Evolutionary conservation across 495 filamentous ascomycete species (phyloP).

Genomic region (Neurospora sp.): DNA sequence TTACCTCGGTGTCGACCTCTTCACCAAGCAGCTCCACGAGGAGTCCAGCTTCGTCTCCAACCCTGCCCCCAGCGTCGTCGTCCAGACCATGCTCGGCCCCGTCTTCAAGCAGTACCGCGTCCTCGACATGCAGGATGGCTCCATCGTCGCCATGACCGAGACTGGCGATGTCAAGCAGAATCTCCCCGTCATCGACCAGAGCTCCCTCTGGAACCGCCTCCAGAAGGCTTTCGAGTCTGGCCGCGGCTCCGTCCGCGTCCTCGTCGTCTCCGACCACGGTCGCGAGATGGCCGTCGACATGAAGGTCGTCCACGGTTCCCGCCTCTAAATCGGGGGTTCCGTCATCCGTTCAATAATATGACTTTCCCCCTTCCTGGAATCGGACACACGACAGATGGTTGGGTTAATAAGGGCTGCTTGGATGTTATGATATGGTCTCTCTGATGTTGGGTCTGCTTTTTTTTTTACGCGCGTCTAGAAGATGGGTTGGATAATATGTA

Average conservation of each 20-base stretch:
- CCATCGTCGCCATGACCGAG: conserved; percentile 45
- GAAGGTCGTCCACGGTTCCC: conserved; percentile 82
- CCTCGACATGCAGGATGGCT: conserved; percentile 87
- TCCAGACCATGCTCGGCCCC: conserved; percentile 98
- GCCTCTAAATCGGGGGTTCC: conserved; percentile 31
- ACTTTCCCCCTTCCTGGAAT: neutral
- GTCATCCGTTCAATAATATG: neutral
- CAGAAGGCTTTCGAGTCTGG: conserved; percentile 81
- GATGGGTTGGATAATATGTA: conserved; percentile 1
- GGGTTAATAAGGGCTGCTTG: neutral
- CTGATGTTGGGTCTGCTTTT: neutral
- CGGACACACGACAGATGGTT: neutral
- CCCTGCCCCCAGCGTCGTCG: conserved; percentile 88
- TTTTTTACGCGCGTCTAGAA: neutral
- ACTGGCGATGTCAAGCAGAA: conserved; percentile 94
- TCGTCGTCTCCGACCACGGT: conserved; percentile 91
- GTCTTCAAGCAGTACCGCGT: conserved; percentile 99
- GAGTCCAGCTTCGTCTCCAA: conserved; percentile 97
- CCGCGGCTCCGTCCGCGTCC: conserved; percentile 83
- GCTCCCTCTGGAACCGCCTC: conserved; percentile 71
- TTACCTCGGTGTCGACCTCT: conserved; percentile 98
- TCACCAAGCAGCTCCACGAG: conserved; percentile 97
- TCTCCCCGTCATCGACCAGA: conserved; percentile 87
- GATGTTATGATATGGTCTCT: neutral
- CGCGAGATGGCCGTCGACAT: conserved; percentile 96